These are phyloP conservation scores for Boletus insuetus DNA, from an alignment of 768 basidiomycete species.

Conservation along the genomic window DNA sequence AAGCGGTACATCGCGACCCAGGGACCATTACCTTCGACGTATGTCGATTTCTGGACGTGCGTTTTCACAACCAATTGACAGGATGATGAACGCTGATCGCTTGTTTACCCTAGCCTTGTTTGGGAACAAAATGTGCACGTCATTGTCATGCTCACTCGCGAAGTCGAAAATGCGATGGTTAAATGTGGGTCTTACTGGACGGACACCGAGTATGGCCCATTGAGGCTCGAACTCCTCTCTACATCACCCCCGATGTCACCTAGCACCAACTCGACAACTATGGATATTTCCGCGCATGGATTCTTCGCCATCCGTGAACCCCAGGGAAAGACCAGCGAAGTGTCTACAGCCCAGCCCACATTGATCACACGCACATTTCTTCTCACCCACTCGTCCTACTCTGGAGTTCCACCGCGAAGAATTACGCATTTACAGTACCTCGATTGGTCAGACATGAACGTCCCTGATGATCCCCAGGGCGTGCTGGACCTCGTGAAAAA, in stretches of 20 bases:
- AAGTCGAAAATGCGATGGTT: constrained; percentile 81
- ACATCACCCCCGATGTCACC: constrained; percentile 39
- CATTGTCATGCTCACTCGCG: constrained; percentile 95
- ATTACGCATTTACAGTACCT: constrained; percentile 90
- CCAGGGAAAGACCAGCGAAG: constrained; percentile 2
- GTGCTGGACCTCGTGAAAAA: constrained; percentile 72
- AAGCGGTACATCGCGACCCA: constrained; percentile 94
- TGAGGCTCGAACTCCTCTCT: constrained; percentile 55
- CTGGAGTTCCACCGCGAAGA: constrained; percentile 55
- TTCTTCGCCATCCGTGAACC: constrained; percentile 39
- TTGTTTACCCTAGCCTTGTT: constrained; percentile 51
- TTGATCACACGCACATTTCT: constrained; percentile 64
- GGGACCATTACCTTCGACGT: constrained; percentile 88
- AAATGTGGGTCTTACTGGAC: constrained; percentile 94
- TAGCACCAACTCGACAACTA: constrained; percentile 32
- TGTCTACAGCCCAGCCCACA: constrained; percentile 16
- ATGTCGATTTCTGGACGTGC: constrained; percentile 91
- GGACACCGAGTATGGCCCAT: constrained; percentile 63
- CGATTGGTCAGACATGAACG: constrained; percentile 96
- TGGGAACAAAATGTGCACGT: constrained; percentile 96
- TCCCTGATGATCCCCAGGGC: constrained; percentile 79
- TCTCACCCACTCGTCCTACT: constrained; percentile 60
- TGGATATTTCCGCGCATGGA: constrained; percentile 20
- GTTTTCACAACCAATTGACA: constrained; percentile 29
- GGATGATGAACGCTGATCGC: constrained; percentile 3